phyloP scores from a whole-genome alignment of 805 yeast species.

The Saturnispora silvae region DNA sequence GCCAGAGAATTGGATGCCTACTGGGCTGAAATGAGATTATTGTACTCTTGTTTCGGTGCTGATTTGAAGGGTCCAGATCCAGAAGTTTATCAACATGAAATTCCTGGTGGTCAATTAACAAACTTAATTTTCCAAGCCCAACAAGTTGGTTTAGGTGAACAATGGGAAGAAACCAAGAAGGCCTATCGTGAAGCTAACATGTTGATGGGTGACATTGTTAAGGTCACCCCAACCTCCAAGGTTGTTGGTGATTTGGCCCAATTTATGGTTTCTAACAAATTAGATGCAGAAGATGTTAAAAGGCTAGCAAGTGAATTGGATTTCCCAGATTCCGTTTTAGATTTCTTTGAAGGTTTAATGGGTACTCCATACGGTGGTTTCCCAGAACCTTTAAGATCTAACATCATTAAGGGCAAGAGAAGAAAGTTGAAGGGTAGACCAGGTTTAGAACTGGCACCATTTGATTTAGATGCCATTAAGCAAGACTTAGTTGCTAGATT shows the following conservation, averaged over 20 bases:
- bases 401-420: constrained; percentile 85
- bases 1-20: constrained; percentile 83
- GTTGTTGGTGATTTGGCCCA: constrained; percentile 99
- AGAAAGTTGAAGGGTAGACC: constrained; percentile 84
- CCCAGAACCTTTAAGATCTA: constrained; percentile 97
- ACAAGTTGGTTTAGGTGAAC: constrained; percentile 94
- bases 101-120: constrained; percentile 99
- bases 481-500: constrained; percentile 69
- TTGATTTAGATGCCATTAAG: constrained; percentile 62
- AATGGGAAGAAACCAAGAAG: constrained; percentile 93
- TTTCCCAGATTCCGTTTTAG: constrained; percentile 97
- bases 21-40: constrained; percentile 98
- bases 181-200: constrained; percentile 88
- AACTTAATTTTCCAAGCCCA: constrained; percentile 98
- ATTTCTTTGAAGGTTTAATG: constrained; percentile 97
- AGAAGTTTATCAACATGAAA: constrained; percentile 96
- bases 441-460: constrained; percentile 80
- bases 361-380: constrained; percentile 99
- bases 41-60: constrained; percentile 95
- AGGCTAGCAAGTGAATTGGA: constrained; percentile 84
- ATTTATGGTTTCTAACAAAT: constrained; percentile 94
- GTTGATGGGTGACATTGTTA: constrained; percentile 90
- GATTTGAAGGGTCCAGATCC: constrained; percentile 99
- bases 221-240: constrained; percentile 99
- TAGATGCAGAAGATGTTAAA: constrained; percentile 73